Evolutionary conservation across 75 land plant genomes (phyloP).

Genomic region (Ceratopteris richardii): DNA sequence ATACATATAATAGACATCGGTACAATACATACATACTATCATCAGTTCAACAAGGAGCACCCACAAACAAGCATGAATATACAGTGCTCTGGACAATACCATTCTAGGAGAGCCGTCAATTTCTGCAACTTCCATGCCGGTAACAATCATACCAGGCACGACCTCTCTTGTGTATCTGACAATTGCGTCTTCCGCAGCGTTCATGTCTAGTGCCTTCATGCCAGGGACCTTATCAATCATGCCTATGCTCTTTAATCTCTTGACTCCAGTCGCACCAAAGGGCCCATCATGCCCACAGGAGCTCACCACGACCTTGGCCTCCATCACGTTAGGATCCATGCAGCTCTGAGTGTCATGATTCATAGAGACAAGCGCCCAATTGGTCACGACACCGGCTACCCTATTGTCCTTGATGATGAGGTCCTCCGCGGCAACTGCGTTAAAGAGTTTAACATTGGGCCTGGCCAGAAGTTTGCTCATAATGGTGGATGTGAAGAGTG

Average conservation of each 20-base stretch:
- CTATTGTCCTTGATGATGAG: conserved; percentile 67
- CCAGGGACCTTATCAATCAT: conserved; percentile 89
- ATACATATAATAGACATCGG: no score
- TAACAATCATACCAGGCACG: conserved; percentile 96
- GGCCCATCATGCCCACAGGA: conserved; percentile 97
- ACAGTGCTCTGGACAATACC: no score
- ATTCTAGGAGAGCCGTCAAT: conserved; percentile 89
- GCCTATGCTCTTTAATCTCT: conserved; percentile 79
- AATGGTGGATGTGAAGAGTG: conserved; percentile 88
- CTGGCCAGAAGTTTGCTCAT: conserved; percentile 81
- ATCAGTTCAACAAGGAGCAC: no score
- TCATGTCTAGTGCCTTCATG: conserved; percentile 95
- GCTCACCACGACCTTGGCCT: conserved; percentile 92
- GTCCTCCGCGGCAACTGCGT: conserved; percentile 94
- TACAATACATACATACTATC: no score
- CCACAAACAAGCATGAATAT: no score
- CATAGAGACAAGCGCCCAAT: conserved; percentile 95
- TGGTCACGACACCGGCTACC: conserved; percentile 86
- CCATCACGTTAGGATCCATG: conserved; percentile 99
- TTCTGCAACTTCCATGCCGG: conserved; percentile 98
- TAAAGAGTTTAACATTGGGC: conserved; percentile 97
- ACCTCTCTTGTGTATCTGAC: conserved; percentile 79
- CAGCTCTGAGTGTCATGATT: conserved; percentile 92
- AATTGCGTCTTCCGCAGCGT: conserved; percentile 90
- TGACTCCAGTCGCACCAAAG: conserved; percentile 93